Conservation (phyloP, 106 monocot species). For the Alisma plantagoaquatica region DNA sequence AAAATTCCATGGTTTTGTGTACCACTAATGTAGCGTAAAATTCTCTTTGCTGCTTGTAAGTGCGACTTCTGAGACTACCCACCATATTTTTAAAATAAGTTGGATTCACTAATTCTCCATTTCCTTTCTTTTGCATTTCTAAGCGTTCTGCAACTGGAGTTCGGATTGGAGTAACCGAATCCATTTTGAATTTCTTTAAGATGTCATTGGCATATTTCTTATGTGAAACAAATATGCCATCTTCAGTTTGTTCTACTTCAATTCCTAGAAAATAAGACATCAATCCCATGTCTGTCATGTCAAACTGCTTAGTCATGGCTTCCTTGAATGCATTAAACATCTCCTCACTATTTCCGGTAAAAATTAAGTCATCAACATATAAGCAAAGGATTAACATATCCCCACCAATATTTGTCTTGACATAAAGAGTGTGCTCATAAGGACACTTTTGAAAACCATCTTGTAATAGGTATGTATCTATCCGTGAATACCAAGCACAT, state of each 20-base stretch:
- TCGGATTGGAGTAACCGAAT: not conserved
- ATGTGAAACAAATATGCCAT: slow-evolving; percentile 2
- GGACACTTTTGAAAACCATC: not conserved
- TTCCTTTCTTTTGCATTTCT: not conserved
- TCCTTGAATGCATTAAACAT: not conserved
- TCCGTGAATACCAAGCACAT: not conserved
- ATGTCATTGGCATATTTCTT: not conserved
- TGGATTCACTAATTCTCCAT: not conserved
- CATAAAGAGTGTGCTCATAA: slow-evolving; percentile 1
- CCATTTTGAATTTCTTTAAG: not conserved
- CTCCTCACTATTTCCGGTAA: not conserved
- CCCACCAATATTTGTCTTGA: not conserved
- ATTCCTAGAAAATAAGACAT: too few relatives aligned
- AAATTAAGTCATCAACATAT: not conserved
- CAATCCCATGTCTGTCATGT: too few relatives aligned
- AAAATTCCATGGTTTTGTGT: too few relatives aligned
- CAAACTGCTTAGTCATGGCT: not conserved
- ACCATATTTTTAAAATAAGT: too few relatives aligned
- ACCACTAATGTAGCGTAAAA: too few relatives aligned
- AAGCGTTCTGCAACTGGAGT: not conserved
- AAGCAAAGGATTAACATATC: not conserved
- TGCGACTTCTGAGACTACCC: too few relatives aligned
- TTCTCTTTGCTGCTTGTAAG: too few relatives aligned
- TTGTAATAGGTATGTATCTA: not conserved
- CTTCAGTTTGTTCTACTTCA: not conserved